Conservation (phyloP, 805 yeast genomes). For the Wickerhamomyces xylosicus region DNA sequence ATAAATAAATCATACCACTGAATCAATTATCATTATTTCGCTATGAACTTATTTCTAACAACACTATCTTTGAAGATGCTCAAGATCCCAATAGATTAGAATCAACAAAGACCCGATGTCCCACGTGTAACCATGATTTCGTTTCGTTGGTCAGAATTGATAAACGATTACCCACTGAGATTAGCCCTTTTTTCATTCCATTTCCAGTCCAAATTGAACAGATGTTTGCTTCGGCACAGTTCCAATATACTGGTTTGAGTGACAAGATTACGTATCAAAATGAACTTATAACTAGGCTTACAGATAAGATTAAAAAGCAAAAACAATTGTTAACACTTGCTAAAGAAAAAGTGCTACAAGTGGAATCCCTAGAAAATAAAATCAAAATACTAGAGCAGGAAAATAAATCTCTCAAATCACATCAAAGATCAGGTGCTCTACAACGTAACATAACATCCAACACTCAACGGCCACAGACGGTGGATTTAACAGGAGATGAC, state of each 20-base stretch:
- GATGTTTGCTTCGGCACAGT: constrained; percentile 15
- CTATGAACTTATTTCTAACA: constrained; percentile 1
- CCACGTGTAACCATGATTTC: constrained; percentile 9
- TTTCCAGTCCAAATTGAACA: constrained; percentile 16
- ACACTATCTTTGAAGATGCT: constrained; percentile 1
- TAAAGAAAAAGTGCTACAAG: constrained; percentile 13
- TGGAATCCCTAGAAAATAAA: constrained; percentile 8
- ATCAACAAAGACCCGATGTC: constrained; percentile 7
- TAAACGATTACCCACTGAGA: constrained; percentile 11
- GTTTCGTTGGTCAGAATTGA: constrained; percentile 13
- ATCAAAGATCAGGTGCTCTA: background rate
- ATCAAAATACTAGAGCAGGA: constrained; percentile 8
- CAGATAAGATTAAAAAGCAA: constrained; percentile 13
- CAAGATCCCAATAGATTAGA: constrained; percentile 3
- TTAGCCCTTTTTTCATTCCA: constrained; percentile 14
- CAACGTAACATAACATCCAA: background rate
- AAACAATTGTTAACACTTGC: constrained; percentile 14
- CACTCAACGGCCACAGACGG: constrained; percentile 9
- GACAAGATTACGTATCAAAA: constrained; percentile 13
- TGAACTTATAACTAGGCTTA: constrained; percentile 7
- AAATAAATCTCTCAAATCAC: constrained; percentile 1
- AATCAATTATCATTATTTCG: too few relatives aligned
- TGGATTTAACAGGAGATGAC: constrained; percentile 14
- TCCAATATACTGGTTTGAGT: constrained; percentile 14
- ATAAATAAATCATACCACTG: constrained; percentile 1